Evolutionary conservation across 2,329 filamentous ascomycete species (phyloP).

Genomic region (Exophiala sp.): DNA sequence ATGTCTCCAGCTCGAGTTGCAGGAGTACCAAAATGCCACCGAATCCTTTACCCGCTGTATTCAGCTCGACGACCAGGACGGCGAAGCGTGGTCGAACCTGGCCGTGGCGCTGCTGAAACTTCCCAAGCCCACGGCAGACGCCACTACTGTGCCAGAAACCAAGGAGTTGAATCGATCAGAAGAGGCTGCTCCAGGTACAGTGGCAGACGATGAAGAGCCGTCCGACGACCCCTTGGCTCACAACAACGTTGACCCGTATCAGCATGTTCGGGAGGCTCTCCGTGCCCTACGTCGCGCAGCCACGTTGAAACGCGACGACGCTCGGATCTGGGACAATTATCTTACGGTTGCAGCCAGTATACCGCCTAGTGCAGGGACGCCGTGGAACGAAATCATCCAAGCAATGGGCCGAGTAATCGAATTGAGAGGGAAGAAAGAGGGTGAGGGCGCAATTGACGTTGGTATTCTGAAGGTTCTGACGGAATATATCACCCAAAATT

Average conservation of each 20-base stretch:
- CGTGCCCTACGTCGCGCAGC: constrained; percentile 83
- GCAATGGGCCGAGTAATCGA: constrained; percentile 70
- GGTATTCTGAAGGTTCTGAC: constrained; percentile 67
- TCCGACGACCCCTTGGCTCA: not conserved
- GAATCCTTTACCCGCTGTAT: constrained; percentile 80
- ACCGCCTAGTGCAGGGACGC: constrained; percentile 49
- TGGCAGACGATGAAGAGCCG: not conserved
- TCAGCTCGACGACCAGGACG: constrained; percentile 78
- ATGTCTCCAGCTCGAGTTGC: constrained; percentile 75
- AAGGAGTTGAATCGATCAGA: not conserved
- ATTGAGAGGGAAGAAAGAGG: constrained; percentile 58
- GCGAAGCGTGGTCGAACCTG: constrained; percentile 90
- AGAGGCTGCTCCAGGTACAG: no score
- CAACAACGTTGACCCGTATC: constrained; percentile 47
- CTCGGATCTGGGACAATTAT: constrained; percentile 95
- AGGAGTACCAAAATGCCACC: constrained; percentile 69
- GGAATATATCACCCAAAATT: constrained; percentile 57
- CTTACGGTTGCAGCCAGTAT: constrained; percentile 78
- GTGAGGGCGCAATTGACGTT: constrained; percentile 71
- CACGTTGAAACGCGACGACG: constrained; percentile 73
- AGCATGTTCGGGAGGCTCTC: constrained; percentile 67
- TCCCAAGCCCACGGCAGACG: constrained; percentile 20
- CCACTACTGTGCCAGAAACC: constrained; percentile 4
- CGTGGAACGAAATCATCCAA: constrained; percentile 67
- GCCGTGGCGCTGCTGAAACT: constrained; percentile 69